phyloP scores from a whole-genome alignment of 2,329 filamentous ascomycete species.

The Fusarium stilboides region DNA sequence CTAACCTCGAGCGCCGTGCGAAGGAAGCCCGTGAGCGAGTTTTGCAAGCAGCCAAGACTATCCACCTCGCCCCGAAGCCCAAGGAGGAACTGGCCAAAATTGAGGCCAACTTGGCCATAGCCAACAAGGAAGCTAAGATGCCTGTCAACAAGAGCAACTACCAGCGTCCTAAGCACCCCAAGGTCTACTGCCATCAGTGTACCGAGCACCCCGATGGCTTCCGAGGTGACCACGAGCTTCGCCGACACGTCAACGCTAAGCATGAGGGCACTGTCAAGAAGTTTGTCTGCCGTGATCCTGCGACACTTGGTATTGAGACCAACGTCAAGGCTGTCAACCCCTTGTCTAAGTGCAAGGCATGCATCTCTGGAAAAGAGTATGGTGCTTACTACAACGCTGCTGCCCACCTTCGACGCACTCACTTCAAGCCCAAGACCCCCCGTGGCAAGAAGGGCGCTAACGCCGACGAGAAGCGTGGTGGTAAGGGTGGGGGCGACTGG shows the following conservation, averaged over 20 bases:
- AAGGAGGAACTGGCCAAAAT: conserved; percentile 32
- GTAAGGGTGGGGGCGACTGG: conserved; percentile 56
- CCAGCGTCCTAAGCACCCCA: conserved; percentile 77
- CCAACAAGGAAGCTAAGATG: conserved; percentile 61
- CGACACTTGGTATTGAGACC: conserved; percentile 55
- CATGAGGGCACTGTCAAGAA: conserved; percentile 73
- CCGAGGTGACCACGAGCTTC: conserved; percentile 87
- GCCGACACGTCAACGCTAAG: conserved; percentile 75
- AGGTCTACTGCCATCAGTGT: conserved; percentile 80
- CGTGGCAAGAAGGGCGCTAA: conserved; percentile 61
- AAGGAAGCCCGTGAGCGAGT: conserved; percentile 65
- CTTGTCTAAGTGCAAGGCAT: conserved; percentile 87
- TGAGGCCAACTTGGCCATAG: conserved; percentile 2
- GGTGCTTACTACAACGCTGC: conserved; percentile 96
- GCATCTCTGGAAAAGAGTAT: conserved; percentile 82
- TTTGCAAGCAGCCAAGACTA: conserved; percentile 59
- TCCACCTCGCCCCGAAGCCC: conserved; percentile 64
- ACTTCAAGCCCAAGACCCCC: conserved; percentile 80
- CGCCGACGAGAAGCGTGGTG: conserved; percentile 66
- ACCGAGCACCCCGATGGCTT: conserved; percentile 83
- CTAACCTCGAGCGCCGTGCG: conserved; percentile 61
- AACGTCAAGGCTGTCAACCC: conserved; percentile 71
- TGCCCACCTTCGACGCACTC: conserved; percentile 87
- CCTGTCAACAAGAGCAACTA: conserved; percentile 62
- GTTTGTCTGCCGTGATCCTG: conserved; percentile 72